These are phyloP conservation scores for Epicoccum sorghinum DNA, from an alignment of 2,329 filamentous ascomycete genomes.

Conservation along the genomic window DNA sequence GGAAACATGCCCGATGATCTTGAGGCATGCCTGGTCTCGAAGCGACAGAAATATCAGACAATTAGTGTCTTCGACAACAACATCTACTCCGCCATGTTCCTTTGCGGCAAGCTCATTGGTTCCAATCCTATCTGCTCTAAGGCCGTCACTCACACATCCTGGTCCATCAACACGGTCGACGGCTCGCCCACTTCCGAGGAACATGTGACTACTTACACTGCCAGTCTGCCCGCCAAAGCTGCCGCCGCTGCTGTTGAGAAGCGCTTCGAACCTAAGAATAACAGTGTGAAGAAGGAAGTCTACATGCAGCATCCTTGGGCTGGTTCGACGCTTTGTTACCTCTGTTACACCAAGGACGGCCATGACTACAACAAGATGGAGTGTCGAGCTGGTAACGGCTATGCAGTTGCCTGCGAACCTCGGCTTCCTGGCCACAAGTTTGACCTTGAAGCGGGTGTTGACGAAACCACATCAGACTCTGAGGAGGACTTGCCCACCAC, in stretches of 20 bases:
- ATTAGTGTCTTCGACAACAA: neutral
- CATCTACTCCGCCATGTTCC: conserved; percentile 24
- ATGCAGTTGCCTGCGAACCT: conserved; percentile 14
- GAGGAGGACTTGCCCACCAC: neutral
- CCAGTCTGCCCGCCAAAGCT: too few relatives aligned
- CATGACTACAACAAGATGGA: conserved; percentile 19
- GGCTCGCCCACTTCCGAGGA: conserved; percentile 6
- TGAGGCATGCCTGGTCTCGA: conserved; percentile 11
- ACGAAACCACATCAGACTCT: neutral
- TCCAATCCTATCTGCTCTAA: conserved; percentile 3
- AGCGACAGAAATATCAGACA: neutral
- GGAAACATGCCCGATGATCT: conserved; percentile 1
- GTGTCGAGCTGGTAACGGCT: conserved; percentile 21
- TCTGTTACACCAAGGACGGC: conserved; percentile 28
- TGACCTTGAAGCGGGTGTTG: neutral
- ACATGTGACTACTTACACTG: neutral
- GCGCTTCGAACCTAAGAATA: conserved; percentile 6
- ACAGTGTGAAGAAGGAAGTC: conserved; percentile 14
- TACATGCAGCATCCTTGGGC: conserved; percentile 40
- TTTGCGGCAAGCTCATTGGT: conserved; percentile 10
- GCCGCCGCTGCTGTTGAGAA: neutral
- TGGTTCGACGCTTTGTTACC: conserved; percentile 25
- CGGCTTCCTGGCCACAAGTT: neutral
- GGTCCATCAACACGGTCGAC: conserved; percentile 18
- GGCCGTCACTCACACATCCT: conserved; percentile 14